phyloP scores from a whole-genome alignment of 2,329 filamentous ascomycete genomes.

The Erysiphe neolycopersici region DNA sequence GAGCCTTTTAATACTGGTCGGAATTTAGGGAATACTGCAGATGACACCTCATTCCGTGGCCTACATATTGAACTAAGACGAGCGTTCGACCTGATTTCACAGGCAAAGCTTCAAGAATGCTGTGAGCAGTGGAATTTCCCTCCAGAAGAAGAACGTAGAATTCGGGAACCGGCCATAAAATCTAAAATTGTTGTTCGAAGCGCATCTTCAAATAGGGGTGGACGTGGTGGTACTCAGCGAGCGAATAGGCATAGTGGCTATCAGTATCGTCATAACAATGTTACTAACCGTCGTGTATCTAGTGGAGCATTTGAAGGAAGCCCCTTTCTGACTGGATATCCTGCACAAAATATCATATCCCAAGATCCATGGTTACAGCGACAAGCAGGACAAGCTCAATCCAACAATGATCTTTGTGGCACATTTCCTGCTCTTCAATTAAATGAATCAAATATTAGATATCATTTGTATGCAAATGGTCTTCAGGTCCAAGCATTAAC shows the following conservation, averaged over 20 bases:
- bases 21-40: conserved; percentile 87
- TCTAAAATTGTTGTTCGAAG: conserved; percentile 25
- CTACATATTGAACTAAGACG: conserved; percentile 72
- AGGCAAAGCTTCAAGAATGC: conserved; percentile 54
- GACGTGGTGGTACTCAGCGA: conserved; percentile 8
- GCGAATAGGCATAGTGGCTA: conserved; percentile 8
- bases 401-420: conserved; percentile 15
- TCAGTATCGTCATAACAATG: conserved; percentile 9
- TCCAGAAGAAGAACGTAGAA: conserved; percentile 32
- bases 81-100: conserved; percentile 59
- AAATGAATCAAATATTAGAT: conserved; percentile 20
- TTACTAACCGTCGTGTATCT: conserved; percentile 11
- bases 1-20: conserved; percentile 80
- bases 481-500: conserved; percentile 17
- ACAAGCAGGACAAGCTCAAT: conserved; percentile 13
- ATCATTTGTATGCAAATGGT: conserved; percentile 20
- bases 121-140: conserved; percentile 79
- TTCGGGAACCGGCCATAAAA: conserved; percentile 28
- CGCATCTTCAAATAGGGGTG: conserved; percentile 22
- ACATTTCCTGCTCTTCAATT: conserved; percentile 16
- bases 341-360: conserved; percentile 6
- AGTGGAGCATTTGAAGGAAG: conserved; percentile 11
- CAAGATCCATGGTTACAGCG: conserved; percentile 13
- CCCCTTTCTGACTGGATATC: conserved; percentile 6
- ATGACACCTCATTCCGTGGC: conserved; percentile 80